Percentiles rank a stretch among this genome's conserved stretches.
phyloP scores from a whole-genome alignment of 345 rosid genomes.

The Populus davidiana region DNA sequence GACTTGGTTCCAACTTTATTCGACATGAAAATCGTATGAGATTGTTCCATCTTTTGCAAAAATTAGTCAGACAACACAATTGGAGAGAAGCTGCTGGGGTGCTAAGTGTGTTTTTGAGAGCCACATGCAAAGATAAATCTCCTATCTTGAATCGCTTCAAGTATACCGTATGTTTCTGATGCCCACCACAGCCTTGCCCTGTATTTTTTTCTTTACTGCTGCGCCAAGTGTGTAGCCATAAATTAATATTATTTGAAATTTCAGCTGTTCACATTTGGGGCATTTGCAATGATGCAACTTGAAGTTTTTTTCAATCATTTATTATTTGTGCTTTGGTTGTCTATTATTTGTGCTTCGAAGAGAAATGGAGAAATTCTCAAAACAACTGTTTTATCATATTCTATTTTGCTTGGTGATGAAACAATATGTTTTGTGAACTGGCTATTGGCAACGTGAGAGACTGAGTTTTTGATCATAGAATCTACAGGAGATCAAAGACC shows the following conservation, averaged over 20 bases:
- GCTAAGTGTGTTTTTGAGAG: constrained; percentile 55
- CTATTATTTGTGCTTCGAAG: too few species aligned
- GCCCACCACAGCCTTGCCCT: too few species aligned
- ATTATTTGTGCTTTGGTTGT: not conserved
- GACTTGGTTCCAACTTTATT: constrained; percentile 23
- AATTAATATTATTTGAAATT: not conserved
- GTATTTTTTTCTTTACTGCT: too few species aligned
- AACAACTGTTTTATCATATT: not conserved
- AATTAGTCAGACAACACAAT: constrained; percentile 47
- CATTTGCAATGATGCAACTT: not conserved
- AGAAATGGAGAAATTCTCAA: not conserved
- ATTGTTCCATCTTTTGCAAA: constrained; percentile 37
- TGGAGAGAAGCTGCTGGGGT: constrained; percentile 73
- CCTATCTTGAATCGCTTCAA: constrained; percentile 55
- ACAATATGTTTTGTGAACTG: not conserved
- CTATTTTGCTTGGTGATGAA: not conserved
- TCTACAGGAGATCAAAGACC: too few species aligned
- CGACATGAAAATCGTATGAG: constrained; percentile 42
- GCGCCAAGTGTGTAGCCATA: too few species aligned
- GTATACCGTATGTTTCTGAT: constrained; percentile 44
- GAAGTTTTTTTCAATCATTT: not conserved
- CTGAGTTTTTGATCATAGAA: not conserved
- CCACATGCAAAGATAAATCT: constrained; percentile 40
- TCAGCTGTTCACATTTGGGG: not conserved
- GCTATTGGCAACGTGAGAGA: not conserved